phyloP scores from a whole-genome alignment of 1,284 basidiomycete genomes.

The Stygiomarasmius scandens region DNA sequence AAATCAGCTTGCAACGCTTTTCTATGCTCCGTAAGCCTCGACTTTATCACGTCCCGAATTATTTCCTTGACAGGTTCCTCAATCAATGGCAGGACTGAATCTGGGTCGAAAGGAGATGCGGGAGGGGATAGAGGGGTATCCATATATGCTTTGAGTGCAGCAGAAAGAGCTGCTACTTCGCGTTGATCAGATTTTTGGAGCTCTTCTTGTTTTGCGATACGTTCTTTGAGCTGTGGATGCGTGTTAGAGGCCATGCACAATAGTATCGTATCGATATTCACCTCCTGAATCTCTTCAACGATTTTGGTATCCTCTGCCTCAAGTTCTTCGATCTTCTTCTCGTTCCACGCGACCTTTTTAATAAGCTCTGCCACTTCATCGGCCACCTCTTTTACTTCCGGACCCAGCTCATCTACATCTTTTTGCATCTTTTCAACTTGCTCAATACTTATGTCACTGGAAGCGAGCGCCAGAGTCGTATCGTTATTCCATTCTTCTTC shows the following conservation, averaged over 20 bases:
- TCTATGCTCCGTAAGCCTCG: conserved; percentile 1
- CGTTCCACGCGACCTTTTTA: not conserved
- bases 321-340: not conserved
- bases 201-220: conserved; percentile 3
- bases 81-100: conserved; percentile 1
- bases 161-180: conserved; percentile 9
- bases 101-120: conserved; percentile 9
- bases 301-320: not conserved
- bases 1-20: not conserved
- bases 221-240: not conserved
- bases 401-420: not conserved
- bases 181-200: not conserved
- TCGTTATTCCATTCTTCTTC: not conserved
- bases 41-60: not conserved
- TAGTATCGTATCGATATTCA: not conserved
- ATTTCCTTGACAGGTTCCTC: conserved; percentile 5
- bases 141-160: conserved; percentile 5
- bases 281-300: not conserved
- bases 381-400: not conserved
- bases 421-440: not conserved
- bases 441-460: too few species aligned
- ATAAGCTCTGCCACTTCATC: not conserved
- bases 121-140: conserved; percentile 10
- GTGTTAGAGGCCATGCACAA: too few species aligned
- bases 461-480: too few species aligned